A percentile compares a stretch with the other conserved stretches of the same genome.
Evolutionary conservation across 306 rosid genomes (phyloP).

Genomic region (peach (Prunus persica)): Prunus_persica_NCBIv2 NC_034011.1:20729501-20730000

Average conservation of each 20-base stretch:
- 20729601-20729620: conserved; percentile 80
- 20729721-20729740: neutral
- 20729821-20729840: neutral
- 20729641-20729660: conserved; percentile 71
- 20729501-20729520: conserved; percentile 34
- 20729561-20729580: conserved; percentile 82
- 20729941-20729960: neutral
- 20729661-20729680: conserved; percentile 76
- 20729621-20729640: conserved; percentile 85
- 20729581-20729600: conserved; percentile 73
- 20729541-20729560: conserved; percentile 70
- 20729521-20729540: conserved; percentile 36
- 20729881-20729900: neutral
- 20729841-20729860: neutral
- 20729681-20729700: conserved; percentile 44
- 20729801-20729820: neutral
- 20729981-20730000: neutral
- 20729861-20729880: neutral
- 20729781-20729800: neutral
- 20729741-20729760: neutral
- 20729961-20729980: neutral
- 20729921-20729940: neutral
- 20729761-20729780: neutral
- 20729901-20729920: neutral
- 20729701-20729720: neutral